phyloP scores from a whole-genome alignment of 2,329 filamentous ascomycete genomes.

The Clonostachys rosea region DNA sequence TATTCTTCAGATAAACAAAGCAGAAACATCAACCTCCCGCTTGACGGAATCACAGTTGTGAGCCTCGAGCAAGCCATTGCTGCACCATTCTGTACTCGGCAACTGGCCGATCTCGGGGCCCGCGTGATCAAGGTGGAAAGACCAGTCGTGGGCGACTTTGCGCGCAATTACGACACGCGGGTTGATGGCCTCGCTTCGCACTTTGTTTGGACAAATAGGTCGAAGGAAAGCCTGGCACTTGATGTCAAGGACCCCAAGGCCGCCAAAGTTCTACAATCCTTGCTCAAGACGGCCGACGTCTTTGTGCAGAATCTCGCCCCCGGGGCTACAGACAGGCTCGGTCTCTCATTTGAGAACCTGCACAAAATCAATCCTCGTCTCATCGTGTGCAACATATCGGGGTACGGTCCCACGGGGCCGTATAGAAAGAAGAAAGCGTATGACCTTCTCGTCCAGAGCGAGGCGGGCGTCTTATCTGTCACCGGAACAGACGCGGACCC shows the following conservation, averaged over 20 bases:
- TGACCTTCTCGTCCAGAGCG: constrained; percentile 49
- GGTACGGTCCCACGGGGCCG: constrained; percentile 44
- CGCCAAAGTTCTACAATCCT: constrained; percentile 31
- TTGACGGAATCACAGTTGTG: constrained; percentile 41
- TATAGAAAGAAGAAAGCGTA: constrained; percentile 51
- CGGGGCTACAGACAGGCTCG: constrained; percentile 39
- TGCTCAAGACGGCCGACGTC: constrained; percentile 40
- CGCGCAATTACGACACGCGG: constrained; percentile 42
- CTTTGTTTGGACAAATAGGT: constrained; percentile 51
- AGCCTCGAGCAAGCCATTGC: constrained; percentile 50
- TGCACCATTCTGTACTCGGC: constrained; percentile 48
- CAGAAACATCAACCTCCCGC: constrained; percentile 4
- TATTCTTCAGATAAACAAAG: too few species aligned
- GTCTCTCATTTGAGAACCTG: constrained; percentile 37
- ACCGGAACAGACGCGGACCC: constrained; percentile 38
- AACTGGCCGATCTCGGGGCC: constrained; percentile 47
- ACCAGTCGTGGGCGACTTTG: constrained; percentile 45
- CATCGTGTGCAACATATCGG: constrained; percentile 51
- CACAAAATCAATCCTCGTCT: constrained; percentile 32
- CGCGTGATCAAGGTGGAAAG: constrained; percentile 51
- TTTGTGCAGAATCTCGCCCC: constrained; percentile 50
- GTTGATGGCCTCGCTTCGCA: constrained; percentile 45
- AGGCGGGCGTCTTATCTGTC: constrained; percentile 45
- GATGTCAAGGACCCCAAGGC: constrained; percentile 39
- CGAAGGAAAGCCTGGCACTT: constrained; percentile 46